phyloP scores from a whole-genome alignment of 306 rosid species.

The Styphnolobium japonicum region DNA sequence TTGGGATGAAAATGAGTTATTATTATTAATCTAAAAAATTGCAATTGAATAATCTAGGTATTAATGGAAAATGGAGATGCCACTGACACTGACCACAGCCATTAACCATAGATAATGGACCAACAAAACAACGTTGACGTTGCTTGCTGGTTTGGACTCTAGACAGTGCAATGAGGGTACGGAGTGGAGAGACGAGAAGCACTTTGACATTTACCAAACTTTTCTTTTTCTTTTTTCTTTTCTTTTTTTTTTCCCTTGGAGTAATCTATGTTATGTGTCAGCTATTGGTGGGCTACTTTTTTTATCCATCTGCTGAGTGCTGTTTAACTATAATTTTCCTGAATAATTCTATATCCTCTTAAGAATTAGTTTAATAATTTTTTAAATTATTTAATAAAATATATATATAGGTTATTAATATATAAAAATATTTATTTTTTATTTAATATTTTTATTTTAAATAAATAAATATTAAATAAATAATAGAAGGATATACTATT shows the following conservation, averaged over 20 bases:
- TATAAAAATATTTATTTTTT: no score
- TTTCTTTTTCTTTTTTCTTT: no score
- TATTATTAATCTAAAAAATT: not conserved
- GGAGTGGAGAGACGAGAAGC: not conserved
- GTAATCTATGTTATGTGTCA: not conserved
- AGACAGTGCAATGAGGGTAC: not conserved
- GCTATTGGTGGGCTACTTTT: not conserved
- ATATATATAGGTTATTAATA: no score
- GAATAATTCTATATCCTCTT: no score
- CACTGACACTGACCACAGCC: not conserved
- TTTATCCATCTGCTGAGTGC: no score
- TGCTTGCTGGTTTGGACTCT: not conserved
- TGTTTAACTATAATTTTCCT: no score
- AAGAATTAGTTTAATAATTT: no score
- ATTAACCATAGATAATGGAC: slow-evolving; percentile 11
- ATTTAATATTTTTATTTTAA: no score
- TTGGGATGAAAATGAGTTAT: no score
- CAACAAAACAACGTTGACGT: not conserved
- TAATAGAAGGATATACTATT: no score
- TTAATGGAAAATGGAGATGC: not conserved
- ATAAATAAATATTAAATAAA: no score
- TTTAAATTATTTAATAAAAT: no score
- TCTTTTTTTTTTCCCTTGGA: not conserved
- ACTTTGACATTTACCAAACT: not conserved
- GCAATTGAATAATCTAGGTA: not conserved